phyloP scores from a whole-genome alignment of 305 asterid genomes.

The Fraxinus greggii region DNA sequence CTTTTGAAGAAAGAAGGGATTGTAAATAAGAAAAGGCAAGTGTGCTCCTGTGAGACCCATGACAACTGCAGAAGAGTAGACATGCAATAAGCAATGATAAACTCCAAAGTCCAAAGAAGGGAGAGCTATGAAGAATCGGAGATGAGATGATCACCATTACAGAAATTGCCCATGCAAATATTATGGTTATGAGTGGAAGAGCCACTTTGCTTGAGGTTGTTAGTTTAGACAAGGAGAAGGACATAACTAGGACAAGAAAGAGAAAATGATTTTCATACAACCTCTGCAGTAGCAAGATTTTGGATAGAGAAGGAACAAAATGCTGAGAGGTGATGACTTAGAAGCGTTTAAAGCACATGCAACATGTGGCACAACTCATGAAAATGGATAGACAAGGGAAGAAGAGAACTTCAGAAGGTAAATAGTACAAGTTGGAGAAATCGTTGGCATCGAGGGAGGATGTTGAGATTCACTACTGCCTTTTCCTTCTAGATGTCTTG shows the following conservation, averaged over 20 bases:
- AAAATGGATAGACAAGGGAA: not conserved
- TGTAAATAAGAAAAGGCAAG: not conserved
- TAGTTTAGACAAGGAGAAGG: not conserved
- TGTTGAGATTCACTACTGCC: not conserved
- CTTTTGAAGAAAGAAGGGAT: not conserved
- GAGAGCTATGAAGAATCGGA: not conserved
- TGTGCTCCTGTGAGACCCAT: not conserved
- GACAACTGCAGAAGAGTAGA: not conserved
- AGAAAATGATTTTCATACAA: not conserved
- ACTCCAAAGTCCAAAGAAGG: not conserved
- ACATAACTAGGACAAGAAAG: not conserved
- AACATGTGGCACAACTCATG: not conserved
- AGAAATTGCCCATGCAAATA: not conserved
- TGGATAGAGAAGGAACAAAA: not conserved
- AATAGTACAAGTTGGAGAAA: not conserved
- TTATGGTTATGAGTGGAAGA: not conserved
- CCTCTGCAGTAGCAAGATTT: not conserved
- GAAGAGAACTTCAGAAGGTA: not conserved
- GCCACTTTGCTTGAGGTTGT: not conserved
- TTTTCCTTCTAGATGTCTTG: not conserved
- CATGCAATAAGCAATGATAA: not conserved
- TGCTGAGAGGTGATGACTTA: not conserved
- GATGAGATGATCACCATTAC: not conserved
- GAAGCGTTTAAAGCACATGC: not conserved
- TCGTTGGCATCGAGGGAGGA: not conserved